Percentiles rank a stretch among this genome's conserved stretches.
These are phyloP conservation scores for Lipomyces japonicus DNA, from an alignment of 805 yeast species.

Conservation along the genomic window DNA sequence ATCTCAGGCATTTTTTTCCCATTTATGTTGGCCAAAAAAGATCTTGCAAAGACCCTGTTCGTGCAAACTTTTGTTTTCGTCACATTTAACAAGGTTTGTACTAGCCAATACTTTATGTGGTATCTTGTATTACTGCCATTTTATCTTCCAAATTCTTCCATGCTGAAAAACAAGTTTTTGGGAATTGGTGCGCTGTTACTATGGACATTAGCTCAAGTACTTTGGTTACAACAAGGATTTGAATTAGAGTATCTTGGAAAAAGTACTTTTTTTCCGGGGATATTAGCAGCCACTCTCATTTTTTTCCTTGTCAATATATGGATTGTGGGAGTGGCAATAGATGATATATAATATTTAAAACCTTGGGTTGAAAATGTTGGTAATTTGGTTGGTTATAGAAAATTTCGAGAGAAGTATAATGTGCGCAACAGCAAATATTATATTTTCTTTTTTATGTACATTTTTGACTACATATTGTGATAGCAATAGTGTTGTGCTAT, in stretches of 20 bases:
- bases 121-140: slow-evolving; percentile 81
- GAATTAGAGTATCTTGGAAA: slow-evolving; percentile 74
- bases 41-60: slow-evolving; percentile 55
- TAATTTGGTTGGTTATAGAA: not conserved
- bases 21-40: slow-evolving; percentile 42
- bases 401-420: not conserved
- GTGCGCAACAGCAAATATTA: too few relatives aligned
- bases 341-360: slow-evolving; percentile 40
- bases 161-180: slow-evolving; percentile 25
- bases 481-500: too few relatives aligned
- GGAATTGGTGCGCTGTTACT: slow-evolving; percentile 46
- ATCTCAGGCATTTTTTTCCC: slow-evolving; percentile 62
- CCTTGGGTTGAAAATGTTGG: too few relatives aligned
- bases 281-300: slow-evolving; percentile 51
- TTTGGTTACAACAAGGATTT: slow-evolving; percentile 79
- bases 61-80: slow-evolving; percentile 77
- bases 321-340: slow-evolving; percentile 55
- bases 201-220: slow-evolving; percentile 55
- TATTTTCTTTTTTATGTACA: too few relatives aligned
- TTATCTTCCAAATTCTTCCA: slow-evolving; percentile 44
- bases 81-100: slow-evolving; percentile 74
- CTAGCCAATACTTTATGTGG: slow-evolving; percentile 97
- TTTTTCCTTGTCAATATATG: slow-evolving; percentile 64
- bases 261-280: slow-evolving; percentile 56
- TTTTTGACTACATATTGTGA: too few relatives aligned